A percentile compares a stretch with the other conserved stretches of the same genome.
Conservation (phyloP, 139 green algal genomes). For the Chloropicon primus region DNA sequence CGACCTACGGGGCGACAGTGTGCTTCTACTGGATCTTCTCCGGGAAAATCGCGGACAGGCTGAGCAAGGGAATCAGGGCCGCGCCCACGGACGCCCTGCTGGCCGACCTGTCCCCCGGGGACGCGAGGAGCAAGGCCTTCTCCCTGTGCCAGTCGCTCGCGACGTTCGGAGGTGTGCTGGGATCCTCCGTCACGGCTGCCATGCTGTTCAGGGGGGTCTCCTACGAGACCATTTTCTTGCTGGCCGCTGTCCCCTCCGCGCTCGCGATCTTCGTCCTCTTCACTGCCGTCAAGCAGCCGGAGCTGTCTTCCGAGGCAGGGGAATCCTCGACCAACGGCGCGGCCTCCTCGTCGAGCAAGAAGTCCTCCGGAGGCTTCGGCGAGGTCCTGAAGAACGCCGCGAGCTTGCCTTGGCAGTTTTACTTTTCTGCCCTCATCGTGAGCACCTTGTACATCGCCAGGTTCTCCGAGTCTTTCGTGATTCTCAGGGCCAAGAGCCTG, state of each 20-base stretch:
- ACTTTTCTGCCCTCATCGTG: neutral
- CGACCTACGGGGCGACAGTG: neutral
- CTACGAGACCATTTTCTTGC: slow-evolving; percentile 55
- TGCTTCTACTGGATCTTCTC: slow-evolving; percentile 31
- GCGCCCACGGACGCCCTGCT: slow-evolving; percentile 69
- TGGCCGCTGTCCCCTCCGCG: slow-evolving; percentile 35
- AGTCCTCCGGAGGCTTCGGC: neutral
- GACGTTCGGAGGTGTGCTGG: slow-evolving; percentile 55
- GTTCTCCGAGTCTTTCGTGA: slow-evolving; percentile 1
- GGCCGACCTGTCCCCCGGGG: slow-evolving; percentile 53
- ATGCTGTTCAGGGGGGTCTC: slow-evolving; percentile 46
- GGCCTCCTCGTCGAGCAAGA: too few relatives aligned
- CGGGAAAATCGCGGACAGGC: slow-evolving; percentile 47
- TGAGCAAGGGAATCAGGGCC: slow-evolving; percentile 66
- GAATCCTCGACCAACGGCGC: too few relatives aligned
- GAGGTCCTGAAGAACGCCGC: neutral
- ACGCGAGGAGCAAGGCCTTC: slow-evolving; percentile 55
- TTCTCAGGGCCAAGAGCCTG: neutral
- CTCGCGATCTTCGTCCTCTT: slow-evolving; percentile 38
- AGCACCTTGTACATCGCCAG: slow-evolving; percentile 1
- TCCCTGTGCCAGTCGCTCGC: slow-evolving; percentile 53
- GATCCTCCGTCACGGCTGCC: slow-evolving; percentile 32
- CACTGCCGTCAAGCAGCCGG: neutral
- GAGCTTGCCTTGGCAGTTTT: neutral
- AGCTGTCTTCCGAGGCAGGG: neutral